Conservation (phyloP, 306 rosid genomes). For the Cajanus cajan region DNA sequence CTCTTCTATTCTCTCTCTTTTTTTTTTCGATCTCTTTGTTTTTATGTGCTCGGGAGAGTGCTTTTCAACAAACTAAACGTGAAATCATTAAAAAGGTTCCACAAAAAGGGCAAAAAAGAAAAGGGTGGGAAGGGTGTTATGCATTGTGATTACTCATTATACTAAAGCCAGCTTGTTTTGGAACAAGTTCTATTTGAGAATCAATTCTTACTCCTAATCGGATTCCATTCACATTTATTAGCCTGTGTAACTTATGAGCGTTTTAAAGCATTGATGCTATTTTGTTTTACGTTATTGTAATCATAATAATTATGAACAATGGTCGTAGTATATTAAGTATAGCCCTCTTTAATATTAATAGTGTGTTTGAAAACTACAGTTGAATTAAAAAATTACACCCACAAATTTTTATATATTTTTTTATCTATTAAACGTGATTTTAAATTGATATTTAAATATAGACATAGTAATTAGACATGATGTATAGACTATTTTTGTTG, state of each 20-base stretch:
- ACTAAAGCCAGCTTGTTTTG: slow-evolving; percentile 7
- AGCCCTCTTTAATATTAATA: too few relatives aligned
- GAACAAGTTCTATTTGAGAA: neutral
- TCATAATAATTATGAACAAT: slow-evolving; percentile 48
- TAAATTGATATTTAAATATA: too few relatives aligned
- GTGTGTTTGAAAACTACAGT: too few relatives aligned
- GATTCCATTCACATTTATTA: slow-evolving; percentile 9
- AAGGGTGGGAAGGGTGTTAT: slow-evolving; percentile 14
- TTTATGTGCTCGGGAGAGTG: slow-evolving; percentile 16
- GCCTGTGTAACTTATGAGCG: neutral
- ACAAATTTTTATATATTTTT: too few relatives aligned
- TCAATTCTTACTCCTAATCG: neutral
- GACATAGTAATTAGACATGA: too few relatives aligned
- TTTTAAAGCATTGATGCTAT: slow-evolving; percentile 40
- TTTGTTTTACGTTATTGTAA: slow-evolving; percentile 50
- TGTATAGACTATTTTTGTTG: slow-evolving; percentile 22
- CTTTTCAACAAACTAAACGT: slow-evolving; percentile 33
- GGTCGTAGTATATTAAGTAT: slow-evolving; percentile 36
- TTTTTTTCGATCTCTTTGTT: neutral
- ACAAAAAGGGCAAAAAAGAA: slow-evolving; percentile 22
- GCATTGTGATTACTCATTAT: slow-evolving; percentile 14
- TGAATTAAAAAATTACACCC: too few relatives aligned
- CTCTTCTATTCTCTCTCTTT: too few relatives aligned
- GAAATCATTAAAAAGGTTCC: slow-evolving; percentile 37
- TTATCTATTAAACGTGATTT: too few relatives aligned